Conservation (phyloP, 2,329 filamentous ascomycete species). For the Talaromyces funiculosus region DNA sequence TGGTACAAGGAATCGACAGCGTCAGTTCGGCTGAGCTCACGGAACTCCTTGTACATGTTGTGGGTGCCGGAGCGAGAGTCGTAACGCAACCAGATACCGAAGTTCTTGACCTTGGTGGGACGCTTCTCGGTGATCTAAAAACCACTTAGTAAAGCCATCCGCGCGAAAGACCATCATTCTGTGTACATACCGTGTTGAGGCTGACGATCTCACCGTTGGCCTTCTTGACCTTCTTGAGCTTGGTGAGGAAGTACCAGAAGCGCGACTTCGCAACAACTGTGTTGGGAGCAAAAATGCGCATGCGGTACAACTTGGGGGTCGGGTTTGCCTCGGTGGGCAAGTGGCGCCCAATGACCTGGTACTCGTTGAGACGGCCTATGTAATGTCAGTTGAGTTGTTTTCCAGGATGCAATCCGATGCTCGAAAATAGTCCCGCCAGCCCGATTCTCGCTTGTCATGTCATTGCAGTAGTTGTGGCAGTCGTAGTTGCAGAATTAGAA, state of each 20-base stretch:
- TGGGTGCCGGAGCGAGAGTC: conserved; percentile 99
- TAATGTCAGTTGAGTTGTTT: conserved; percentile 19
- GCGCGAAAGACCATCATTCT: not conserved
- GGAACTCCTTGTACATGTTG: conserved; percentile 99
- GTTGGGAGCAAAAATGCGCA: conserved; percentile 99
- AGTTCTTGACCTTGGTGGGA: conserved; percentile 99
- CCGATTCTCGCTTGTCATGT: conserved; percentile 7
- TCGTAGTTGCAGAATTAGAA: not conserved
- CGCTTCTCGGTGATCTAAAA: conserved; percentile 94
- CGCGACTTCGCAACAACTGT: conserved; percentile 97
- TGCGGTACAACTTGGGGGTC: conserved; percentile 97
- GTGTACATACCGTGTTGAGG: conserved; percentile 75
- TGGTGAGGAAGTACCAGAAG: conserved; percentile 99
- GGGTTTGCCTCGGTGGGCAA: conserved; percentile 96
- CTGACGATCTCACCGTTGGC: conserved; percentile 98
- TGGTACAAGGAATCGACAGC: conserved; percentile 97
- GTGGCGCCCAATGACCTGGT: conserved; percentile 99
- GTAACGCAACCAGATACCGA: conserved; percentile 99
- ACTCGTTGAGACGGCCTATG: conserved; percentile 98
- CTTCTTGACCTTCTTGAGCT: conserved; percentile 99
- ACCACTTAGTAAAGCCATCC: conserved; percentile 9
- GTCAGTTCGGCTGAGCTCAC: conserved; percentile 93
- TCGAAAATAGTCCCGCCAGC: not conserved
- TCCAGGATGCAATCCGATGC: not conserved
- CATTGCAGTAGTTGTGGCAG: not conserved